These are phyloP conservation scores for Quercus variabilis DNA, from an alignment of 306 rosid genomes.

Conservation along the genomic window DNA sequence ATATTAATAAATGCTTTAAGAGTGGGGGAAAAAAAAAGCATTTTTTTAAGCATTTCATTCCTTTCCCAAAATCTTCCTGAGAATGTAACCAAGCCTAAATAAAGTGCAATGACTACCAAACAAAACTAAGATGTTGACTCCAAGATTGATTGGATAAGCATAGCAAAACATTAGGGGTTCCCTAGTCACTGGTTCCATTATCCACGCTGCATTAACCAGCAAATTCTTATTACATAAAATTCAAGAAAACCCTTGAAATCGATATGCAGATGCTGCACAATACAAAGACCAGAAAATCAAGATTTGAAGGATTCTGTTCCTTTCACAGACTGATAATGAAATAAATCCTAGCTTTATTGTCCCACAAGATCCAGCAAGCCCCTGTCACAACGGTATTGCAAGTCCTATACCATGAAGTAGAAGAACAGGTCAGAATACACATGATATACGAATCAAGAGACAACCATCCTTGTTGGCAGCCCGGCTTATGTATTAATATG, in stretches of 20 bases:
- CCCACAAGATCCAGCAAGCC: constrained; percentile 51
- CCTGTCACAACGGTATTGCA: constrained; percentile 80
- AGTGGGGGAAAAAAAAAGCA: background rate
- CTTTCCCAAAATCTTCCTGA: background rate
- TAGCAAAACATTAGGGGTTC: background rate
- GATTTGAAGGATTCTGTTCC: constrained; percentile 24
- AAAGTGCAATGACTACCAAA: background rate
- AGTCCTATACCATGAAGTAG: constrained; percentile 66
- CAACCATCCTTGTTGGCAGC: constrained; percentile 12
- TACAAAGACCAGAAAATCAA: constrained; percentile 38
- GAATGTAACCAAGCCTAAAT: background rate
- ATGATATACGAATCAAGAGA: constrained; percentile 20
- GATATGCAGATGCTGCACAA: constrained; percentile 24
- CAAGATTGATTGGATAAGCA: background rate
- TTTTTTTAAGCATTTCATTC: background rate
- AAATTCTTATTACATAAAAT: background rate
- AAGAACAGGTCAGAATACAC: constrained; percentile 48
- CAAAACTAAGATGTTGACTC: background rate
- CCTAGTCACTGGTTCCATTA: background rate
- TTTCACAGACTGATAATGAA: constrained; percentile 29
- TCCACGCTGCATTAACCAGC: background rate
- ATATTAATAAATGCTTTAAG: too few relatives aligned
- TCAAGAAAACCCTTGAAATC: constrained; percentile 1
- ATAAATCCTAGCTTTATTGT: constrained; percentile 33
- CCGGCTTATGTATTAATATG: background rate